Evolutionary conservation across 495 filamentous ascomycete genomes (phyloP).

Genomic region (Hypoxylon cercidicola): DNA sequence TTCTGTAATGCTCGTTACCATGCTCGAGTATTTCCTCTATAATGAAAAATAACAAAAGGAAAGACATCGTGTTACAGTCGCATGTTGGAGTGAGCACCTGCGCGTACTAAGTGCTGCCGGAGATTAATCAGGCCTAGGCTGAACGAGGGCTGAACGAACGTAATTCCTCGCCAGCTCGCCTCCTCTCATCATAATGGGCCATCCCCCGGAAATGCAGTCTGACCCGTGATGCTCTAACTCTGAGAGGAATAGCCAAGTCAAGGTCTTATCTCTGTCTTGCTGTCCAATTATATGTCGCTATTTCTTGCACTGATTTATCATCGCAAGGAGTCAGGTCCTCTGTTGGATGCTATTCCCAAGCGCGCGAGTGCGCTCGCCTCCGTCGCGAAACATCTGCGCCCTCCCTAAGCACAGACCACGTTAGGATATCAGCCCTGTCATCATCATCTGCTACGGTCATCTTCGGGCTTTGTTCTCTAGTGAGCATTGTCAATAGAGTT

Average conservation of each 20-base stretch:
- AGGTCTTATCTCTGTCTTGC: constrained; percentile 33
- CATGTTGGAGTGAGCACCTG: constrained; percentile 4
- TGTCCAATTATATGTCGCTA: constrained; percentile 25
- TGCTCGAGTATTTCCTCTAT: too few species aligned
- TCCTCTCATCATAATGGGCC: constrained; percentile 14
- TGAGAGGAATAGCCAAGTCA: constrained; percentile 7
- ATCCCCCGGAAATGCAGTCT: constrained; percentile 32
- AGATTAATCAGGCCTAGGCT: constrained; percentile 17
- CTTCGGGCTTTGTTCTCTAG: too few species aligned
- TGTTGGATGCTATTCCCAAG: too few species aligned
- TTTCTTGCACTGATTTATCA: constrained; percentile 34
- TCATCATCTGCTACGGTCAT: too few species aligned
- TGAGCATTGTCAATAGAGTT: too few species aligned
- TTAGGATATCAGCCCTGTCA: too few species aligned
- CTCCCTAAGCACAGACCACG: too few species aligned
- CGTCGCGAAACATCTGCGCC: too few species aligned
- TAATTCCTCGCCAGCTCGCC: constrained; percentile 5
- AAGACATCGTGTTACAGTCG: constrained; percentile 28
- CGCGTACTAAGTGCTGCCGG: constrained; percentile 29
- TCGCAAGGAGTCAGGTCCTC: too few species aligned
- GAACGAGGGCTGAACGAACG: constrained; percentile 16
- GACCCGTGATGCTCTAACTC: constrained; percentile 16
- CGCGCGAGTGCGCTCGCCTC: too few species aligned
- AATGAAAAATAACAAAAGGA: not conserved
- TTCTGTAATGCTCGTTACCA: not conserved